Percentiles rank a stretch among this genome's conserved stretches.
Evolutionary conservation across 371 early-diverging fungal species (phyloP).

Genomic region (Quaeritorhiza haematococci): DNA sequence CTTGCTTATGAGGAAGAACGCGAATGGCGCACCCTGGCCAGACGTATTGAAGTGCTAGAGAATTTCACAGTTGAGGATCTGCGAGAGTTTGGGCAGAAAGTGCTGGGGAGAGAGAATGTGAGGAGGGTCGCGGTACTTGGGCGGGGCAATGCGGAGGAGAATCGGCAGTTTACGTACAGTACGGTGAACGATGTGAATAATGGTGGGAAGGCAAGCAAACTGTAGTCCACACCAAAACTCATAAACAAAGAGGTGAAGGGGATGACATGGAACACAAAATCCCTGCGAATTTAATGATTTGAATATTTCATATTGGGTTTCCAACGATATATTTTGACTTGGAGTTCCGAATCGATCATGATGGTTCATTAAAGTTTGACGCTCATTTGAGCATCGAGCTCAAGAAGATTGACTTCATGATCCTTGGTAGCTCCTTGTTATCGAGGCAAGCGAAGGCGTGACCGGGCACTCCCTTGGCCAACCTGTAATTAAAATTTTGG

Average conservation of each 20-base stretch:
- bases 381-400: constrained; percentile 61
- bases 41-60: constrained; percentile 7
- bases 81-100: neutral
- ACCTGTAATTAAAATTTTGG: constrained; percentile 24
- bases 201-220: too few relatives aligned
- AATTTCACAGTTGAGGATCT: constrained; percentile 9
- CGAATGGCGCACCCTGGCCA: constrained; percentile 6
- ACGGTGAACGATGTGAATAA: neutral
- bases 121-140: constrained; percentile 17
- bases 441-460: constrained; percentile 55
- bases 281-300: too few relatives aligned
- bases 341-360: too few relatives aligned
- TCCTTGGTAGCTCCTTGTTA: constrained; percentile 75
- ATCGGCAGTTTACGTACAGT: neutral
- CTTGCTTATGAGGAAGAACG: constrained; percentile 25
- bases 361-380: neutral
- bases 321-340: too few relatives aligned
- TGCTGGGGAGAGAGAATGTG: constrained; percentile 11
- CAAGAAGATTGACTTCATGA: constrained; percentile 71
- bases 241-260: too few relatives aligned
- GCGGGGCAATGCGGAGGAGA: constrained; percentile 16
- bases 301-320: too few relatives aligned
- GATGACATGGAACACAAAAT: too few relatives aligned
- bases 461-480: constrained; percentile 52
- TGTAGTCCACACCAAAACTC: too few relatives aligned